Evolutionary conservation across 75 land plant genomes (phyloP), one percentile per base, ranked within the genome.

Genomic region (Ceratopteris richardii): DNA sequence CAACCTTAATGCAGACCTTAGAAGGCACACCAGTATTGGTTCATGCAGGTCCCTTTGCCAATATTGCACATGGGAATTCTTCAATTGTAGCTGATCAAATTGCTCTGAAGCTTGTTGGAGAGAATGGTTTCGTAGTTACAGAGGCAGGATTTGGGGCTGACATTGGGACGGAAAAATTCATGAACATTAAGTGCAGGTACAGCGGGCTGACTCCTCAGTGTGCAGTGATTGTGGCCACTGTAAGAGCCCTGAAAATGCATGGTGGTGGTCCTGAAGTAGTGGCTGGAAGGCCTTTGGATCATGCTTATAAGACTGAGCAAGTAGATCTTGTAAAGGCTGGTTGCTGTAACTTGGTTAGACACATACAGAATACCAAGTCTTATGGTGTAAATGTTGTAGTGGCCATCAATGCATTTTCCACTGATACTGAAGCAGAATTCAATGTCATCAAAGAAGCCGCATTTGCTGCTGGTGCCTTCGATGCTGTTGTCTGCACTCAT

Each of bases 1-100:
- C 95, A 37, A 94, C 98, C 1, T 57, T 94, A 43, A 94, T 94
- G 95, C 95, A 94, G 60, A 94, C 98, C 9, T 81, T 94, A 41
- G 98, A 88, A 62, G 98, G 98, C 16, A 94, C 98, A 0, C 96
- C 98, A 24, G 98, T 94, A 22, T 78, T 94, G 58, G 95, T 94
- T 36, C 98, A 94, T 71, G 98, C 98, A 18, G 98, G 98, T 17
- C 95, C 98, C n/a, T 94, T 94, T 76, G 98, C 98, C 43, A 88
- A 94, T 56, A 94, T 88, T 63, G 98, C 98, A 18, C 98, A 94
- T 76, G 98, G 98, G 9, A 94, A 94, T 60, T 94, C 98, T 42
- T 94, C 98, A n/a, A 70, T 94, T 44, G 82, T 92, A n/a, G 98
- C 98, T 12, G 93, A 92, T 62, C 87, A 92, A 56, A 88, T 92